Percentiles rank a stretch among this genome's conserved stretches.
These are phyloP conservation scores for Pseudocercospora crystallina DNA, from an alignment of 2,329 filamentous ascomycete species.

Conservation along the genomic window DNA sequence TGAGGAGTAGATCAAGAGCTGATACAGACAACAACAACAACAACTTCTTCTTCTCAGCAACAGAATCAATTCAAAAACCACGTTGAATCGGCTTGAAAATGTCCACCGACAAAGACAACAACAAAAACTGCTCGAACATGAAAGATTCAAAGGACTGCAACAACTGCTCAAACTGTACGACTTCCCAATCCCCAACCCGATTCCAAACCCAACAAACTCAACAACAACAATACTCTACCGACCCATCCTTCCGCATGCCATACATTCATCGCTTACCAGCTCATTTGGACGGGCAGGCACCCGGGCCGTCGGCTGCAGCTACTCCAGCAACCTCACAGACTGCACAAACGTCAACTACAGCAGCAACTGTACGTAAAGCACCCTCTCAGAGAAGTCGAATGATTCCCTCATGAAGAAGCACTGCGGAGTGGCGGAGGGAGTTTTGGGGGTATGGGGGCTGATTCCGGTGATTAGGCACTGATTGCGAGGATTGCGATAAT, in stretches of 20 bases:
- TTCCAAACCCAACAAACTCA: too few species aligned
- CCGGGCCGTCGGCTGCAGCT: background rate
- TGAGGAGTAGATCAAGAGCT: too few species aligned
- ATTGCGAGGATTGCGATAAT: slow-evolving; percentile 1
- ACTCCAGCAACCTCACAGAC: background rate
- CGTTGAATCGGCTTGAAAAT: background rate
- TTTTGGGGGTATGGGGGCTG: too few species aligned
- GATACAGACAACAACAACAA: too few species aligned
- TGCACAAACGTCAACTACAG: background rate
- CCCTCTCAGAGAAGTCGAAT: too few species aligned
- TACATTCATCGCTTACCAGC: slow-evolving; percentile 7
- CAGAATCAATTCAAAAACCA: too few species aligned
- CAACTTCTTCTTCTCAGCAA: too few species aligned
- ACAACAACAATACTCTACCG: too few species aligned
- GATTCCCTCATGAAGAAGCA: background rate
- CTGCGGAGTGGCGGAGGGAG: too few species aligned
- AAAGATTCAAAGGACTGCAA: slow-evolving; percentile 1
- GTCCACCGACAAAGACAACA: slow-evolving; percentile 1
- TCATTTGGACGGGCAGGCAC: background rate
- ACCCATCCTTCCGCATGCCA: background rate
- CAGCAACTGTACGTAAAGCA: background rate
- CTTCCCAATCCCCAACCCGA: background rate
- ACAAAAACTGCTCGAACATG: slow-evolving; percentile 4
- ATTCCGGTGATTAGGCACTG: background rate
- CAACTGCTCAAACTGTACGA: background rate